Evolutionary conservation across 2,329 filamentous ascomycete species (phyloP).

Genomic region (Xylaria sp.): DNA sequence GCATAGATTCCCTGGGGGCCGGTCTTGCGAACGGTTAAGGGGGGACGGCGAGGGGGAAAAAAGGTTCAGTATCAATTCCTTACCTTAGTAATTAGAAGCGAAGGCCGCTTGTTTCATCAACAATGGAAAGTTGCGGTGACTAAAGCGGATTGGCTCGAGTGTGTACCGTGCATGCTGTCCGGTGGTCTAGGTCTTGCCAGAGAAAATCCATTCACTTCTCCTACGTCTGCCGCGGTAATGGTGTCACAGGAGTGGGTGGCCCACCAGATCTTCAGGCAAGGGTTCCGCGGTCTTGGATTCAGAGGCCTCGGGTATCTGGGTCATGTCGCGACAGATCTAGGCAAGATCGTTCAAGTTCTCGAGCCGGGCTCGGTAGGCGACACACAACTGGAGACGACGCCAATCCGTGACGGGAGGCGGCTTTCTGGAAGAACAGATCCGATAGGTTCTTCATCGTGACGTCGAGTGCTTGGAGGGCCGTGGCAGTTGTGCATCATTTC

Average conservation of each 20-base stretch:
- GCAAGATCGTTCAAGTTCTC: constrained; percentile 9
- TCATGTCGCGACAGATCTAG: constrained; percentile 16
- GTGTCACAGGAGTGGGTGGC: not conserved
- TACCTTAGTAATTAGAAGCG: too few relatives aligned
- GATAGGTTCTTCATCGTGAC: not conserved
- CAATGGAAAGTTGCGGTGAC: too few relatives aligned
- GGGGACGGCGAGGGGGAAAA: not conserved
- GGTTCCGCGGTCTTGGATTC: not conserved
- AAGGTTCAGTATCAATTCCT: too few relatives aligned
- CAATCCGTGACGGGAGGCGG: not conserved
- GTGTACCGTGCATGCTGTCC: too few relatives aligned
- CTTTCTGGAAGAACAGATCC: not conserved
- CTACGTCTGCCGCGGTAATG: not conserved
- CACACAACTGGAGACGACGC: not conserved
- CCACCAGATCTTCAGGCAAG: not conserved
- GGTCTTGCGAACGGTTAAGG: not conserved
- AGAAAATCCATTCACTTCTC: not conserved
- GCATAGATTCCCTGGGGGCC: not conserved
- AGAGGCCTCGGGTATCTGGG: constrained; percentile 16
- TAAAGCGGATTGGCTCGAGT: too few relatives aligned
- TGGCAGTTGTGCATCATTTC: not conserved
- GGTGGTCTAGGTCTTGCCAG: not conserved
- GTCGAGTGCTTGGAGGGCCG: not conserved
- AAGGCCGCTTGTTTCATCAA: too few relatives aligned
- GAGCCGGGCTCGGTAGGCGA: not conserved